Base-by-base conservation (phyloP, 202 grass and related monocot species). In the Carex sylvatica region DNA sequence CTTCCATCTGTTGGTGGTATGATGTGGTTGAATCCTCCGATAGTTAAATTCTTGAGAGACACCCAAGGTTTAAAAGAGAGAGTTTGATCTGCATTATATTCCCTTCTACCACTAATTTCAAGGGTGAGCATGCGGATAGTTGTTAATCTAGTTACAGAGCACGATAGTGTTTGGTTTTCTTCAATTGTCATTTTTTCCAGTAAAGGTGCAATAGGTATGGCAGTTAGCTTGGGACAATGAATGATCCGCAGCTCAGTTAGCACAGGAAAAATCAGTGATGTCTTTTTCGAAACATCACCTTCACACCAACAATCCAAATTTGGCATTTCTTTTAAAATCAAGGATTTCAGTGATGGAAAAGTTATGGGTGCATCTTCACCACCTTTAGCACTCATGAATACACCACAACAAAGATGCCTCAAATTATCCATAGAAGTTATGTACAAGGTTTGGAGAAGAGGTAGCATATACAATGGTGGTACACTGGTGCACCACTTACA, bases 301-400 rank as follows among this genome's bases (percentile, higher is more conserved):
- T 49, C 46, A 2, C 46, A 49, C 46, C 46, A 49, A 3, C 2
- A 49, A 0, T 49, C 10, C 16, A 90, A 65, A 6, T 4, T 88
- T 28, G 80, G 4, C 38, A 88, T 46, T 0, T 65, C 11, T 20
- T 0, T 0, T 83, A 88, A 66, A 3, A 0, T 0, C 0, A 90
- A 10, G 3, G 82, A 2, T 46, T 79, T 73, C 18, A 90, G 0
- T 70, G 44, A 22, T 8, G 28, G 20, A 53, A 87, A 87, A 15
- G 23, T 3, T 9, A 59, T 14, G 0, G 15, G 62, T 55, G 59
- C 0, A 26, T 5, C 9, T 2, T 51, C 24, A 11, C 8, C 63
- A 0, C 82, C 65, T 14, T 64, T 19, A 11, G 5, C 59, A 28
- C 12, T 58, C 9, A 5, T 14, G 7, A 18, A 51, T 63, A 3